Conservation (phyloP, 768 basidiomycete species). For the Termitomyces sp. region DNA sequence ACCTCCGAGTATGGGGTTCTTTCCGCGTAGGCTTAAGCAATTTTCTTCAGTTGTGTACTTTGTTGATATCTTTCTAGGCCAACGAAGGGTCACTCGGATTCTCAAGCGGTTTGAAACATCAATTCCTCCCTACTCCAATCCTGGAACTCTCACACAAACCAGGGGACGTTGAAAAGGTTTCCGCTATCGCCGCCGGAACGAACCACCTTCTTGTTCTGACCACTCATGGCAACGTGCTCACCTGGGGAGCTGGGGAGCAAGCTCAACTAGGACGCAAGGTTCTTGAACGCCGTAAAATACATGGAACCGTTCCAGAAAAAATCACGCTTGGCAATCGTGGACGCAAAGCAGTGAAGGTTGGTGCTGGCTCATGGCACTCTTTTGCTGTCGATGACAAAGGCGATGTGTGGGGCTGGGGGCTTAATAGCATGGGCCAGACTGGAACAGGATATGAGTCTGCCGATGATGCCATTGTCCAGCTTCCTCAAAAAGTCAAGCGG, state of each 20-base stretch:
- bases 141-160: constrained; percentile 56
- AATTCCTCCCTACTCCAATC: constrained; percentile 60
- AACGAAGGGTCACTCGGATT: constrained; percentile 86
- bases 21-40: constrained; percentile 65
- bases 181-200: constrained; percentile 72
- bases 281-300: constrained; percentile 80
- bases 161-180: constrained; percentile 65
- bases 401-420: constrained; percentile 92
- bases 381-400: constrained; percentile 86
- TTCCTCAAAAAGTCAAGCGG: constrained; percentile 58
- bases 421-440: constrained; percentile 85
- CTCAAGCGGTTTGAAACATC: constrained; percentile 56
- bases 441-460: constrained; percentile 49
- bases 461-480: constrained; percentile 49
- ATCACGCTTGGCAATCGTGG: constrained; percentile 67
- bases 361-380: constrained; percentile 81
- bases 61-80: constrained; percentile 34
- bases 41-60: background rate
- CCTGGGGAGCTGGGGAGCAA: constrained; percentile 90
- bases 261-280: constrained; percentile 90
- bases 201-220: constrained; percentile 91
- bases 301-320: constrained; percentile 85
- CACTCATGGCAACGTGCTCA: constrained; percentile 80
- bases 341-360: constrained; percentile 57
- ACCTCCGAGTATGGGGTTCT: constrained; percentile 82